Percentiles rank a stretch among this genome's conserved stretches.
Evolutionary conservation across 495 filamentous ascomycete genomes (phyloP).

Genomic region (Cudoniella acicularis): DNA sequence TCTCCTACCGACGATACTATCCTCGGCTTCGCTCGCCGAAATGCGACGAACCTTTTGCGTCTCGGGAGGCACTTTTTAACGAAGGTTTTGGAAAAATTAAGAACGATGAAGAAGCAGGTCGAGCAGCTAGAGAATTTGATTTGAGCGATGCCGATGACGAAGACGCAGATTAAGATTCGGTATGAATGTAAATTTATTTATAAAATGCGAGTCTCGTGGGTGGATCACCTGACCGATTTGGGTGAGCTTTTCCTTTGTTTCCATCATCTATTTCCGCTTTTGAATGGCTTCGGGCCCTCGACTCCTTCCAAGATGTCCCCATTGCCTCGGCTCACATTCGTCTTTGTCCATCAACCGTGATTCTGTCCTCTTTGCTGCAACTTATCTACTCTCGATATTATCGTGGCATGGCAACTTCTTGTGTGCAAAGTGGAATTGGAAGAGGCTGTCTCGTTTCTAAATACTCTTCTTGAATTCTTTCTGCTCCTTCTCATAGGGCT

Average conservation of each 20-base stretch:
- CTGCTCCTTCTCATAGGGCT: too few species aligned
- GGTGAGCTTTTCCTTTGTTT: background rate
- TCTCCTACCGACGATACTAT: constrained; percentile 72
- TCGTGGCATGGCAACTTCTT: too few species aligned
- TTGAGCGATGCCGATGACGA: constrained; percentile 18
- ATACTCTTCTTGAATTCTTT: too few species aligned
- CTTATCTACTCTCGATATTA: too few species aligned
- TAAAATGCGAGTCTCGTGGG: background rate
- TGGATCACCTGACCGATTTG: background rate
- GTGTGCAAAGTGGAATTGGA: too few species aligned
- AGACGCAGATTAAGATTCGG: background rate
- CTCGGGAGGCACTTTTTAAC: constrained; percentile 20
- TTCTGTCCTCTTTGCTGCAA: background rate
- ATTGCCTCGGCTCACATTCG: background rate
- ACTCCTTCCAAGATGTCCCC: background rate
- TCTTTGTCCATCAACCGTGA: background rate
- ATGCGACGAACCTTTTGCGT: constrained; percentile 49
- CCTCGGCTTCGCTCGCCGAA: constrained; percentile 42
- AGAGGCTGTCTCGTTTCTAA: too few species aligned
- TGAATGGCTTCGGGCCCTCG: background rate
- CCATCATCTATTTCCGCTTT: background rate
- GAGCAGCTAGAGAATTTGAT: constrained; percentile 16
- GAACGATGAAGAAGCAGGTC: constrained; percentile 23
- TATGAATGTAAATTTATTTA: background rate
- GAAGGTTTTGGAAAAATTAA: constrained; percentile 26